Conservation (phyloP, 2,329 filamentous ascomycete genomes). For the Paecilomyces niveus region DNA sequence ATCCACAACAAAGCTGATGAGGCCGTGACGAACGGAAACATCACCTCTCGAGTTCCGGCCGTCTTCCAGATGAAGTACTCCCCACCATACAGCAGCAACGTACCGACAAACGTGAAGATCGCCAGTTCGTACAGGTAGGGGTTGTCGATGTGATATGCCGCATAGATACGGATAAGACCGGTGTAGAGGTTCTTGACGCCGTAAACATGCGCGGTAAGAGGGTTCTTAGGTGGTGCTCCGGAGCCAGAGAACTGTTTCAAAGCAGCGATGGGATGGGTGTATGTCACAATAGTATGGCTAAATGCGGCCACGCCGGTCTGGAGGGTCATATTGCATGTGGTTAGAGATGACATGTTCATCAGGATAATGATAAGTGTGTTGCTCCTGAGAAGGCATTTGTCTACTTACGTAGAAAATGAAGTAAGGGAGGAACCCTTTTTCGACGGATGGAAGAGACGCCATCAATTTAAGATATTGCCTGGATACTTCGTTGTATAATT, state of each 20-base stretch:
- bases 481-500: neutral
- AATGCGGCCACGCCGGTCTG: conserved; percentile 16
- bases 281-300: conserved; percentile 21
- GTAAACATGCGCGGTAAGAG: conserved; percentile 28
- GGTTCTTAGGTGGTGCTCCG: conserved; percentile 14
- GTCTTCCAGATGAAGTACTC: conserved; percentile 4
- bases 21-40: conserved; percentile 1
- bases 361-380: neutral
- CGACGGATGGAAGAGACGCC: conserved; percentile 3
- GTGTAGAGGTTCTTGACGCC: conserved; percentile 32
- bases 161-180: conserved; percentile 25
- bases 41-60: neutral
- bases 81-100: conserved; percentile 10
- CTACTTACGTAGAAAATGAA: conserved; percentile 15
- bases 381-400: neutral
- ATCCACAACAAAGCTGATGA: conserved; percentile 1
- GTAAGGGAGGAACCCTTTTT: conserved; percentile 21
- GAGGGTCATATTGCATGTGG: neutral
- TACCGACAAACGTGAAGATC: conserved; percentile 22
- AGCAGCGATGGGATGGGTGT: conserved; percentile 13
- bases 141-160: conserved; percentile 28
- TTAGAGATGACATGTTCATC: neutral
- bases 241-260: conserved; percentile 23
- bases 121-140: conserved; percentile 25
- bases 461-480: neutral